Percentiles rank a stretch among this genome's conserved stretches.
phyloP scores from a whole-genome alignment of 2,329 filamentous ascomycete species.

The Beauveria sp. region DNA sequence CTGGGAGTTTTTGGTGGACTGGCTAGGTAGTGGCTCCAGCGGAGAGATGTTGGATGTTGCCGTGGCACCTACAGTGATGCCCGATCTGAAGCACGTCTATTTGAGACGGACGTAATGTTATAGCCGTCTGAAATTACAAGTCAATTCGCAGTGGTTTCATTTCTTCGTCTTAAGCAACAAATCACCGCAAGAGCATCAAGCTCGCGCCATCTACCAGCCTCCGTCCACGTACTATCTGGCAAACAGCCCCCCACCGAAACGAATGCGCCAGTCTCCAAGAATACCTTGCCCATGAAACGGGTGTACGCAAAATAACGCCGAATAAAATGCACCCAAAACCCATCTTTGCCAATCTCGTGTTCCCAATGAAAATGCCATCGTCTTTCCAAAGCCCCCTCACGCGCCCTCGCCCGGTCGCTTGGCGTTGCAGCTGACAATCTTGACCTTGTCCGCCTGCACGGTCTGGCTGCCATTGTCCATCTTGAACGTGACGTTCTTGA shows the following conservation, averaged over 20 bases:
- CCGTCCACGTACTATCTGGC: not conserved
- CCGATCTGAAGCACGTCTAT: not conserved
- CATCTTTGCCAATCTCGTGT: not conserved
- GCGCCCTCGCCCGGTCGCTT: constrained; percentile 51
- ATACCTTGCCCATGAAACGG: not conserved
- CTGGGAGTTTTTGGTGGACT: not conserved
- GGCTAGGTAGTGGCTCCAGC: not conserved
- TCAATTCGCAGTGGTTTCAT: too few species aligned
- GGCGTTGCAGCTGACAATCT: constrained; percentile 97
- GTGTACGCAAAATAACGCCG: constrained; percentile 5
- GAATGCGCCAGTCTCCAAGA: not conserved
- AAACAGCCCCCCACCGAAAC: not conserved
- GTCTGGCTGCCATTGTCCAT: constrained; percentile 71
- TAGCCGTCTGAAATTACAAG: too few species aligned
- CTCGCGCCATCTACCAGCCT: not conserved
- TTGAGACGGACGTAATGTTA: not conserved
- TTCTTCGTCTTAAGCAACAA: not conserved
- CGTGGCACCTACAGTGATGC: not conserved
- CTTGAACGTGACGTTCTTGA: constrained; percentile 99
- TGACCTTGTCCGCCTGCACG: constrained; percentile 83
- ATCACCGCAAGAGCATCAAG: not conserved
- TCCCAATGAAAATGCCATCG: not conserved
- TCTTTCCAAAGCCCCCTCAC: not conserved
- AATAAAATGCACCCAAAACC: constrained; percentile 3
- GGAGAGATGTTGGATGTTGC: not conserved